Base-by-base conservation (phyloP, 73 alveolate genomes). In the Paramecium octaurelia region DNA sequence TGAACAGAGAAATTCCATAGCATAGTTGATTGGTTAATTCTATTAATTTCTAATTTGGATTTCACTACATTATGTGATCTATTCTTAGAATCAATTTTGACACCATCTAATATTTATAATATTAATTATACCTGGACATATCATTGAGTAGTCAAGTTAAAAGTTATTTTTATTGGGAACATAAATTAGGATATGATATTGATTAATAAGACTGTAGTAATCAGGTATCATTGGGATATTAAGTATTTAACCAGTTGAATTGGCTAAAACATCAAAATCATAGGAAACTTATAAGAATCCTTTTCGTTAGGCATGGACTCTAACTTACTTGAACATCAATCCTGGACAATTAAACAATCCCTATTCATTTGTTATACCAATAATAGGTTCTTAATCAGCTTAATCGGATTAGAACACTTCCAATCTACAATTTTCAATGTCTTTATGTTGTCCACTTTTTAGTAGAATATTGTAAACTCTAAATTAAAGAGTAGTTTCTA, bases 1-100 rank as follows among this genome's bases (percentile, higher is more conserved):
- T 80, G 91, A 48, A 80, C 91, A 8, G 70, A 80, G 18, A 80
- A 80, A 42, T 80, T 80, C 91, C 91, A 80, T 46, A 80, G 44
- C 34, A 20, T 23, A 23, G 91, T 48, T 24, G 20, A 80, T 44
- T 40, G 31, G 44, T 34, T 43, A 9, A 80, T 80, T 48, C 91
- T 80, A 80, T 23, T 80, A 80, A 80, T 80, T 20, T 80, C 91
- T 43, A 80, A 80, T 80, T 80, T 80, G 2, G 76, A 40, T 80
- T 80, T 80, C 91, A 80, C 46, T 8, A 80, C 77, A 42, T 34
- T 23, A 80, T 80, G 91, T 8, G 70, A 43, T 46, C 91, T 80
- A 42, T 42, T 80, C 16, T 80, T 80, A 8, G 46, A 46, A 80
- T 80, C 76, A 9, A 80, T 31, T 80, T 48, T 80, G 8, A 75